Conservation (phyloP, 2,329 filamentous ascomycete species). For the Colletotrichum zoysiae region DNA sequence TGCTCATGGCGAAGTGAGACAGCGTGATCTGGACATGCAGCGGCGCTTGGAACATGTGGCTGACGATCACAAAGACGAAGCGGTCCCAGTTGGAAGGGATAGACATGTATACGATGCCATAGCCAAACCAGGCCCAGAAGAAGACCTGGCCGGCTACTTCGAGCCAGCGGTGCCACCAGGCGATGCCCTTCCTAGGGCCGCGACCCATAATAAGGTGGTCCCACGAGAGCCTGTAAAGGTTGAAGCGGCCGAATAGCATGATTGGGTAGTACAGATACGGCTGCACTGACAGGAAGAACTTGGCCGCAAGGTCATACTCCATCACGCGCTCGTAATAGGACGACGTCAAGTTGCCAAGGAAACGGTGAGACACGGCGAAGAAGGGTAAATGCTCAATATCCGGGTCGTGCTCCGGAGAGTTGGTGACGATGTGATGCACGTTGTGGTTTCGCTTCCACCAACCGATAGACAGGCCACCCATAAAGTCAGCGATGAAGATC, state of each 20-base stretch:
- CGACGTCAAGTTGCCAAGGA: slow-evolving; percentile 78
- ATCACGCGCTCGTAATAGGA: slow-evolving; percentile 88
- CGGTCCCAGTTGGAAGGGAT: slow-evolving; percentile 78
- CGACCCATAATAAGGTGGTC: slow-evolving; percentile 78
- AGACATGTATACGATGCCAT: slow-evolving; percentile 79
- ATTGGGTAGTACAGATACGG: slow-evolving; percentile 87
- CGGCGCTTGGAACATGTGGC: slow-evolving; percentile 83
- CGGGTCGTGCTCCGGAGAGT: slow-evolving; percentile 93
- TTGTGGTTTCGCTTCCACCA: slow-evolving; percentile 99
- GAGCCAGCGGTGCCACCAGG: slow-evolving; percentile 87
- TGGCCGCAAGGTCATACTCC: slow-evolving; percentile 81
- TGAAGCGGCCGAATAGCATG: slow-evolving; percentile 85
- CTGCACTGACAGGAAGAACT: slow-evolving; percentile 78
- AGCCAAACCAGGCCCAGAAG: slow-evolving; percentile 92
- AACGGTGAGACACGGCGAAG: slow-evolving; percentile 87
- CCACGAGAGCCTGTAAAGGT: slow-evolving; percentile 87
- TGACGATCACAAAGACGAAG: slow-evolving; percentile 81
- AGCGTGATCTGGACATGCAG: slow-evolving; percentile 92
- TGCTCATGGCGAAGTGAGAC: slow-evolving; percentile 95
- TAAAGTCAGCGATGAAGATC: slow-evolving; percentile 89
- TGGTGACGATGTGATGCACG: slow-evolving; percentile 96
- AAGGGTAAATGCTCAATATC: slow-evolving; percentile 94
- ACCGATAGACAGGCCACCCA: slow-evolving; percentile 89
- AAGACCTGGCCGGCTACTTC: slow-evolving; percentile 81
- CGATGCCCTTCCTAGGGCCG: slow-evolving; percentile 79